A percentile compares a stretch with the other conserved stretches of the same genome.
phyloP scores from a whole-genome alignment of 148 eudicot genomes.

The Diospyros lotus region DNA sequence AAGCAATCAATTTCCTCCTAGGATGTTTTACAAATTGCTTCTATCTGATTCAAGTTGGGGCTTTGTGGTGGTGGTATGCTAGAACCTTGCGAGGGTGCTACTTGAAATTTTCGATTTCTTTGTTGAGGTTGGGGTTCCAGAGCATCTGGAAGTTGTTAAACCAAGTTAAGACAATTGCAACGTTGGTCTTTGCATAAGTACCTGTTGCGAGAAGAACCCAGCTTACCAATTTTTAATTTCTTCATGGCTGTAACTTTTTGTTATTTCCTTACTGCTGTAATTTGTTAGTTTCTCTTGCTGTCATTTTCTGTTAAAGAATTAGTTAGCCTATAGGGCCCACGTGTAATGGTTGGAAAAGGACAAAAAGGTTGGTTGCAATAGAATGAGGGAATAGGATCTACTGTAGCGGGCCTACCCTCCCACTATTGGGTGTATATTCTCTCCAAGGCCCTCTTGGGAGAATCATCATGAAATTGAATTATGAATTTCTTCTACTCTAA shows the following conservation, averaged over 20 bases:
- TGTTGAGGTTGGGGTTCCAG: neutral
- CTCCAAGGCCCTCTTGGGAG: too few relatives aligned
- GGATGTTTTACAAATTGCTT: neutral
- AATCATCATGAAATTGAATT: neutral
- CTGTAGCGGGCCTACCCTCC: too few relatives aligned
- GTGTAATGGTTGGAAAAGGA: too few relatives aligned
- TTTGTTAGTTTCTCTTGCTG: too few relatives aligned
- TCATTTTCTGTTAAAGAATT: neutral
- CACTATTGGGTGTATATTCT: too few relatives aligned
- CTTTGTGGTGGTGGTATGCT: neutral
- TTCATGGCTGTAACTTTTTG: too few relatives aligned
- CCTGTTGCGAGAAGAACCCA: too few relatives aligned
- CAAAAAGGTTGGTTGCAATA: too few relatives aligned
- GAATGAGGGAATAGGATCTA: too few relatives aligned
- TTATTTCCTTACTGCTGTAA: too few relatives aligned
- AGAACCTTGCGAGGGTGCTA: slow-evolving; percentile 2
- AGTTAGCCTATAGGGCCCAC: neutral
- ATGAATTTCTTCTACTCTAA: neutral
- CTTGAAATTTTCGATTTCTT: neutral
- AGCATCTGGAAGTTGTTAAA: neutral
- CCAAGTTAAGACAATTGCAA: neutral
- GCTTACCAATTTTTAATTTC: too few relatives aligned
- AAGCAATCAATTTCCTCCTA: neutral
- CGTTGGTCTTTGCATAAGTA: neutral
- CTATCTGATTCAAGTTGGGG: neutral